Evolutionary conservation across 2,329 filamentous ascomycete species (phyloP), one percentile per base, ranked within the genome.

Genomic region (Ophiosphaerella narmari): DNA sequence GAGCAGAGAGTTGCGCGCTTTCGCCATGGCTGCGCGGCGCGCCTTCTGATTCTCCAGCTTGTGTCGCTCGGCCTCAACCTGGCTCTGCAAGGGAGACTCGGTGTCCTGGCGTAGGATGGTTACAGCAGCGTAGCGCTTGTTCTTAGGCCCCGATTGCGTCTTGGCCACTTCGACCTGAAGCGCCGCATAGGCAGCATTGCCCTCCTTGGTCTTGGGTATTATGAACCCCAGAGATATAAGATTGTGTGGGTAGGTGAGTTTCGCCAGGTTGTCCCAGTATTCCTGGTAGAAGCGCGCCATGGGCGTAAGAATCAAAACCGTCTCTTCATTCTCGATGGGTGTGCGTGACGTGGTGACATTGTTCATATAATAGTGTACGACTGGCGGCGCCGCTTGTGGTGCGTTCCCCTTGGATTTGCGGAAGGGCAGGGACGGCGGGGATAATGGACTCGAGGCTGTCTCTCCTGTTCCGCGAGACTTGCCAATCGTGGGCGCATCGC

Each of bases 171-270:
- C 88, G 48, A 87, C 86, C 75, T 99, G 92, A 46, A 99, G 79
- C 34, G 88, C 86, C 6, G 86, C 78, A 13, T 91, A 94, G 2
- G 94, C 94, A 24, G 86, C 80, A 73, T 97, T 96, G 51, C 94
- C 94, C 63, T 97, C 92, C 69, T 88, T 89, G 40, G 87, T 96
- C 77, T 95, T 96, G 44, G 94, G 94, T 24, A 96, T 86, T 69
- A 99, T 97, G 77, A 97, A 99, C 34, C 91, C 94, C 24, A 99
- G 81, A 1, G 91, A 95, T 68, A 99, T 95, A 57, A 97, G 84
- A 52, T 96, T 89, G 76, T 97, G 94, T 3, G 94, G 94, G 72
- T 97, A 99, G 66, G 77, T 82, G 48, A 99, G 82, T 70, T 85
- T 85, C 60, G 92, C 73, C 24, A 99, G 80, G 66, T 97, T 99